These are phyloP conservation scores for Saccharomyces hybrid DNA, from an alignment of 1,139 yeast genomes.

Conservation along the genomic window DNA sequence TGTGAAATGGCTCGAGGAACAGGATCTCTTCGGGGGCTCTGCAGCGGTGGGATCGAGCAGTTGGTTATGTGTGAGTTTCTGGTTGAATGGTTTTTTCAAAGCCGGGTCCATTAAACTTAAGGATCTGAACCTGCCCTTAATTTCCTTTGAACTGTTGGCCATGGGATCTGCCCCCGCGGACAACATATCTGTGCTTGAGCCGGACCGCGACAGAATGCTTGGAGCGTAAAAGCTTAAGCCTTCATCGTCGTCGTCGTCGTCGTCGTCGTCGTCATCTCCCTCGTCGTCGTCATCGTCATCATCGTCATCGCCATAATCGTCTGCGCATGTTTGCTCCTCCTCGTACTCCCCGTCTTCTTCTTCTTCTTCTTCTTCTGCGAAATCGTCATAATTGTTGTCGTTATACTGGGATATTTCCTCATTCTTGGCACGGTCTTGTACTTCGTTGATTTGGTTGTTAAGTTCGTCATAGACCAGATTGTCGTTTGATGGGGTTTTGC, in stretches of 20 bases:
- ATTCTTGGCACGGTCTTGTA: not conserved
- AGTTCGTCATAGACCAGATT: not conserved
- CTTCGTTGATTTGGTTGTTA: not conserved
- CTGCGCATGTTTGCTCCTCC: conserved; percentile 6
- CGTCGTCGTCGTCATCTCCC: conserved; percentile 19
- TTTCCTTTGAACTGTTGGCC: conserved; percentile 3
- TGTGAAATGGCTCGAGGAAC: conserved; percentile 12
- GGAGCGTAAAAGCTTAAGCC: conserved; percentile 30
- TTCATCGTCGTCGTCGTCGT: conserved; percentile 24
- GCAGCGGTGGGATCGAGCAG: not conserved
- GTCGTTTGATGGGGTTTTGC: not conserved
- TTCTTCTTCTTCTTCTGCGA: conserved; percentile 5
- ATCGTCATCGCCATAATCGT: conserved; percentile 11
- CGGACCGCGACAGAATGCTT: conserved; percentile 25
- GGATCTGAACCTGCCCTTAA: conserved; percentile 27
- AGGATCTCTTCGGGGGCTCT: not conserved
- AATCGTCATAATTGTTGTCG: conserved; percentile 1
- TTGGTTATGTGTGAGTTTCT: not conserved
- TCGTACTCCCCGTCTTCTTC: not conserved
- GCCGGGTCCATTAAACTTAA: conserved; percentile 30
- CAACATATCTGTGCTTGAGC: conserved; percentile 16
- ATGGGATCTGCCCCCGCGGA: conserved; percentile 1
- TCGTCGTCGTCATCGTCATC: conserved; percentile 19
- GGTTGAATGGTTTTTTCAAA: conserved; percentile 7
- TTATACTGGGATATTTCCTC: not conserved